Conservation (phyloP, 495 filamentous ascomycete genomes). For the Parathielavia hyrcaniae region DNA sequence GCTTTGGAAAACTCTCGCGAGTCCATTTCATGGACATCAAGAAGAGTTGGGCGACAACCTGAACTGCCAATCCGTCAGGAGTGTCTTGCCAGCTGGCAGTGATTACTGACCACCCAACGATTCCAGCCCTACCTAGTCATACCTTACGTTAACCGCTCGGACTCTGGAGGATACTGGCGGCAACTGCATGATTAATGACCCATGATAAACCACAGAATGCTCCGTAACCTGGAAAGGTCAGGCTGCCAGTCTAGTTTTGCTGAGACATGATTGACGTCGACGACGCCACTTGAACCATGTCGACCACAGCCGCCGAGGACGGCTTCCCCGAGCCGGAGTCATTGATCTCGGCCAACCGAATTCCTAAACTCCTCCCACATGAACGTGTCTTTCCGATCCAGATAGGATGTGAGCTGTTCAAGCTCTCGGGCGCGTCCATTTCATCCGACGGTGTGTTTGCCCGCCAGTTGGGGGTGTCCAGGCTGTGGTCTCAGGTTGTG, state of each 20-base stretch:
- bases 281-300: background rate
- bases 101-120: too few relatives aligned
- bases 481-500: conserved; percentile 1
- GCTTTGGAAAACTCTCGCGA: too few relatives aligned
- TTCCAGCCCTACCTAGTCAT: too few relatives aligned
- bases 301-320: background rate
- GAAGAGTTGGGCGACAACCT: background rate
- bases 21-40: background rate
- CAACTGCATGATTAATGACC: too few relatives aligned
- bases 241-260: too few relatives aligned
- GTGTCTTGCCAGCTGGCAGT: too few relatives aligned
- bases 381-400: conserved; percentile 84
- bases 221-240: too few relatives aligned
- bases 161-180: too few relatives aligned
- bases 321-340: conserved; percentile 5
- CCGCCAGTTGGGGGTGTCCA: too few relatives aligned
- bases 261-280: background rate
- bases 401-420: conserved; percentile 86
- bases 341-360: conserved; percentile 33
- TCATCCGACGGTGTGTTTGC: conserved; percentile 82
- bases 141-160: too few relatives aligned
- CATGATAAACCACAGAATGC: too few relatives aligned
- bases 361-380: conserved; percentile 55
- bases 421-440: conserved; percentile 88
- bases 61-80: too few relatives aligned